Conservation (phyloP, 2,329 filamentous ascomycete genomes). For the Emmonsia crescens region DNA sequence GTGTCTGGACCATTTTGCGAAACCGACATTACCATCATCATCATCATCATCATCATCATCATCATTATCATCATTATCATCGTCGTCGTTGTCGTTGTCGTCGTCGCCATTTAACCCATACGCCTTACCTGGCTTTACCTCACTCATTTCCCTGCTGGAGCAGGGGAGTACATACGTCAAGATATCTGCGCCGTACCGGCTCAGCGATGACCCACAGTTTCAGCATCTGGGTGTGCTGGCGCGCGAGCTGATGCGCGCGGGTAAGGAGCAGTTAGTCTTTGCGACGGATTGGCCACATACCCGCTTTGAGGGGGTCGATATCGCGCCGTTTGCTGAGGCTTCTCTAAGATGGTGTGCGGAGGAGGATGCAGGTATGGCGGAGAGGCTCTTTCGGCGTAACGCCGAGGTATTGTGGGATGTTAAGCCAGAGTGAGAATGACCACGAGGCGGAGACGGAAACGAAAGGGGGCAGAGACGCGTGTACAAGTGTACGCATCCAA, state of each 20-base stretch:
- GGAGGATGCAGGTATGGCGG: slow-evolving; percentile 31
- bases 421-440: neutral
- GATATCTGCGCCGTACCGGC: slow-evolving; percentile 48
- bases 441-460: too few species aligned
- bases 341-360: slow-evolving; percentile 45
- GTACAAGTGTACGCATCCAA: too few species aligned
- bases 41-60: slow-evolving; percentile 7
- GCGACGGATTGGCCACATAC: slow-evolving; percentile 57
- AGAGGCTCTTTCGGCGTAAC: slow-evolving; percentile 46
- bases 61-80: slow-evolving; percentile 19
- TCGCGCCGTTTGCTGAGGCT: slow-evolving; percentile 43
- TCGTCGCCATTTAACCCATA: slow-evolving; percentile 30
- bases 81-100: slow-evolving; percentile 3
- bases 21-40: slow-evolving; percentile 30
- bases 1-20: slow-evolving; percentile 51
- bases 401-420: slow-evolving; percentile 42
- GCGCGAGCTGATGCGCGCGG: slow-evolving; percentile 38
- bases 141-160: slow-evolving; percentile 39
- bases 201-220: slow-evolving; percentile 37
- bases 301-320: slow-evolving; percentile 47
- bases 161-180: slow-evolving; percentile 46
- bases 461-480: too few species aligned
- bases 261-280: slow-evolving; percentile 42
- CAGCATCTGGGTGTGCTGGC: slow-evolving; percentile 40
- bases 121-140: slow-evolving; percentile 39